Evolutionary conservation across 495 filamentous ascomycete species (phyloP), one percentile per base, ranked within the genome.

Genomic region (Neurospora sp.): DNA sequence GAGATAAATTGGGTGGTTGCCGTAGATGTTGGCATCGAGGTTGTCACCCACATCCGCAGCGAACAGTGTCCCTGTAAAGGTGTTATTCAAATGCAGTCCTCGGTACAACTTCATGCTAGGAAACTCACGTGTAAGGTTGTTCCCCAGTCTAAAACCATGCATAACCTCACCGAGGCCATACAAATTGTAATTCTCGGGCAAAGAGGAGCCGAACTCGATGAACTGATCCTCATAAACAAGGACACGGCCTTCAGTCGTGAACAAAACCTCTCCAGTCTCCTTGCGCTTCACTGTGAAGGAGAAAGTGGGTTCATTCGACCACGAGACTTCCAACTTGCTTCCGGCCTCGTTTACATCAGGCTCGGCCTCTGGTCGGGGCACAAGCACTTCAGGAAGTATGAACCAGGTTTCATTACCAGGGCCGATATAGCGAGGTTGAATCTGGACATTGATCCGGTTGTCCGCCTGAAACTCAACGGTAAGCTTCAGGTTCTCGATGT

Each of bases 101-200:
- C 62, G 70, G 44, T 37, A 10, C 39, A 40, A 1, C 6, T 23
- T 11, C 18, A 10, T 7, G 1, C 7, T 12, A 12, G 1, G 9
- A 39, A 11, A 77, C 35, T 89, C 92, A 72, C 93, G 88, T 1
- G 89, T 93, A 75, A 93, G 88, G 78, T 94, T 91, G 44, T 88
- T 89, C 0, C 89, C 92, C 46, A 96, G 85, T 48, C 88, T 86
- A 70, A 96, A 87, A 31, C 89, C 84, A 74, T 95, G 92, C 9
- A 89, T 91, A 69, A 92, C 89, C 80, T 97, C 94, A 16, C 94
- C 94, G 10, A 97, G 83, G 4, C 94, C 94, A 76, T 97, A 97
- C 8, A 97, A 81, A 74, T 93, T 90, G 14, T 93, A 93, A 69
- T 90, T 85, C 35, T 90, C 84, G 2, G 92, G 93, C 8, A 96